Percentiles rank a stretch among this genome's conserved stretches.
phyloP scores from a whole-genome alignment of 2,329 filamentous ascomycete genomes.

The Arthrobotrys sphaeroides region DNA sequence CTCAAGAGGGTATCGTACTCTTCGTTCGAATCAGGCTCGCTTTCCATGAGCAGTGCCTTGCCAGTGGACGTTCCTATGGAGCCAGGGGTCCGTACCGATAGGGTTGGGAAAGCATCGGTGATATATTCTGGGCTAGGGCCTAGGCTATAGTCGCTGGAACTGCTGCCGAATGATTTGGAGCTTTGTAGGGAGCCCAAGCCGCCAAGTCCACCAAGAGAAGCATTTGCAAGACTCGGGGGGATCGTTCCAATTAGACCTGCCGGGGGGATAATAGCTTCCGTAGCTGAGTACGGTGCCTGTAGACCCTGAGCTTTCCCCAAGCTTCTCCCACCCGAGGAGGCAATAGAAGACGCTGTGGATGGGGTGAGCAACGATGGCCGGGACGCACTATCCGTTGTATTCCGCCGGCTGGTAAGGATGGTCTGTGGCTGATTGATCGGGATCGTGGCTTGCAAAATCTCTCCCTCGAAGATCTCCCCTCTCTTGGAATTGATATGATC shows the following conservation, averaged over 20 bases:
- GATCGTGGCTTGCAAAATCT: slow-evolving; percentile 47
- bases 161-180: slow-evolving; percentile 47
- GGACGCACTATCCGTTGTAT: slow-evolving; percentile 49
- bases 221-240: slow-evolving; percentile 42
- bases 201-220: slow-evolving; percentile 35
- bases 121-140: slow-evolving; percentile 50
- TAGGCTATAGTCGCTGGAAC: slow-evolving; percentile 48
- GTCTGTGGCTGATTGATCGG: slow-evolving; percentile 37
- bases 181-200: slow-evolving; percentile 36
- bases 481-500: slow-evolving; percentile 54
- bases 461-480: slow-evolving; percentile 52
- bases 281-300: slow-evolving; percentile 37
- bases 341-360: slow-evolving; percentile 41
- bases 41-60: slow-evolving; percentile 53
- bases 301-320: slow-evolving; percentile 41
- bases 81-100: slow-evolving; percentile 27
- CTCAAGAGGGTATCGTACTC: slow-evolving; percentile 50
- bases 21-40: slow-evolving; percentile 46
- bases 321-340: slow-evolving; percentile 32
- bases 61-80: slow-evolving; percentile 47
- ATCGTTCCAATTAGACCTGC: slow-evolving; percentile 50
- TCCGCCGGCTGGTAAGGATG: slow-evolving; percentile 39
- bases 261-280: slow-evolving; percentile 41
- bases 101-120: slow-evolving; percentile 39
- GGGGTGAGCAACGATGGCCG: slow-evolving; percentile 35